Conservation (phyloP, 441 rosid species). For the Syzygium syzygioides region DNA sequence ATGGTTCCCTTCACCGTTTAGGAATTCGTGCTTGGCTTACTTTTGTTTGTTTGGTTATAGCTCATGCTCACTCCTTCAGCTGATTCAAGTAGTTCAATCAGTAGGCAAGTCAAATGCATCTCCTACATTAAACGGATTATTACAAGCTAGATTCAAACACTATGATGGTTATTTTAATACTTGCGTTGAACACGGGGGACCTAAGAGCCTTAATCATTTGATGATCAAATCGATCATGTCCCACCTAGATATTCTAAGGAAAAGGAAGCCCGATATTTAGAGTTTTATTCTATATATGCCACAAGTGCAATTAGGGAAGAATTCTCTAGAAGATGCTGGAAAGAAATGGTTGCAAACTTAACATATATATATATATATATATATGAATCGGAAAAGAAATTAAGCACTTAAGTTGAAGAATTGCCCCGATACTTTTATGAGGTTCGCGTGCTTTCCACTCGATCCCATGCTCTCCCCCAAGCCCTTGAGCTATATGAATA, state of each 20-base stretch:
- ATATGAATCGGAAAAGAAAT: background rate
- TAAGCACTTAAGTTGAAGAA: background rate
- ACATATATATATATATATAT: no score
- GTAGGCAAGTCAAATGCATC: no score
- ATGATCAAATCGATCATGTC: background rate
- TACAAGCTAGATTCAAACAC: background rate
- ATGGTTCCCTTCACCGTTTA: no score
- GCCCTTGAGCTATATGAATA: background rate
- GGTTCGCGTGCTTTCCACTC: background rate
- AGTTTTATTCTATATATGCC: background rate
- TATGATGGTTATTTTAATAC: background rate
- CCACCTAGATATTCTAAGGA: background rate
- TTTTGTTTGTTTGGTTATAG: no score
- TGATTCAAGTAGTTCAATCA: no score
- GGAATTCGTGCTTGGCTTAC: no score
- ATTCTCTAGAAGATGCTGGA: background rate
- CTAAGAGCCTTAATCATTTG: background rate
- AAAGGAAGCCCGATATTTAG: background rate
- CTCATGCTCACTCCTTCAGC: no score
- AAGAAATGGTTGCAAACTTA: background rate
- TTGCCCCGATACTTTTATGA: background rate
- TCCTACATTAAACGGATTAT: no score
- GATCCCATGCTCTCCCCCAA: background rate
- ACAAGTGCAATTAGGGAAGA: background rate
- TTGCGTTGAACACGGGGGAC: background rate